Evolutionary conservation across 768 basidiomycete genomes (phyloP).

Genomic region (Naematelia aurantialba): DNA sequence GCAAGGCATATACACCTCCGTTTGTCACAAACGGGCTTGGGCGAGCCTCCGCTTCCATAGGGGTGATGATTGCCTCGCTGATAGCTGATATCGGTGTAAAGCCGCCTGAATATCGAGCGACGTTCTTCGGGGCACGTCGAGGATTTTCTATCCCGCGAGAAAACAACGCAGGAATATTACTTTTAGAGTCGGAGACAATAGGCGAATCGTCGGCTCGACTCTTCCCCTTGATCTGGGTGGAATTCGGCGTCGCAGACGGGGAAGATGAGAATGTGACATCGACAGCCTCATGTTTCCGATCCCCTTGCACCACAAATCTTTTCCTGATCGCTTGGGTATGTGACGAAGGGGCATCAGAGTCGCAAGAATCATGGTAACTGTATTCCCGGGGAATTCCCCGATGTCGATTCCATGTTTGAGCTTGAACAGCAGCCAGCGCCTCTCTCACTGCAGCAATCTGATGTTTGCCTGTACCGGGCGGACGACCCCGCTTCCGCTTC

Average conservation of each 20-base stretch:
- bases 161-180: not conserved
- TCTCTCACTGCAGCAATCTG: conserved; percentile 13
- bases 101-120: not conserved
- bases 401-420: too few relatives aligned
- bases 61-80: not conserved
- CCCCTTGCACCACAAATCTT: too few relatives aligned
- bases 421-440: too few relatives aligned
- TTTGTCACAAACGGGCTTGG: not conserved
- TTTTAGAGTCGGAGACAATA: not conserved
- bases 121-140: too few relatives aligned
- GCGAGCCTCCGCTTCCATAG: not conserved
- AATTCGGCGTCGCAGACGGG: not conserved
- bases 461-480: conserved; percentile 18
- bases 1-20: not conserved
- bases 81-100: not conserved
- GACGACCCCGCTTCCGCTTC: conserved; percentile 13
- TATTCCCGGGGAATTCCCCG: too few relatives aligned
- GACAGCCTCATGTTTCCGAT: not conserved
- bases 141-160: too few relatives aligned
- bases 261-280: not conserved
- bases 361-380: too few relatives aligned
- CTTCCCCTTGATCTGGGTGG: not conserved
- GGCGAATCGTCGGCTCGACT: not conserved
- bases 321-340: too few relatives aligned
- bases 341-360: too few relatives aligned